Conservation (phyloP, 768 basidiomycete species). For the Hericium rajendrae region DNA sequence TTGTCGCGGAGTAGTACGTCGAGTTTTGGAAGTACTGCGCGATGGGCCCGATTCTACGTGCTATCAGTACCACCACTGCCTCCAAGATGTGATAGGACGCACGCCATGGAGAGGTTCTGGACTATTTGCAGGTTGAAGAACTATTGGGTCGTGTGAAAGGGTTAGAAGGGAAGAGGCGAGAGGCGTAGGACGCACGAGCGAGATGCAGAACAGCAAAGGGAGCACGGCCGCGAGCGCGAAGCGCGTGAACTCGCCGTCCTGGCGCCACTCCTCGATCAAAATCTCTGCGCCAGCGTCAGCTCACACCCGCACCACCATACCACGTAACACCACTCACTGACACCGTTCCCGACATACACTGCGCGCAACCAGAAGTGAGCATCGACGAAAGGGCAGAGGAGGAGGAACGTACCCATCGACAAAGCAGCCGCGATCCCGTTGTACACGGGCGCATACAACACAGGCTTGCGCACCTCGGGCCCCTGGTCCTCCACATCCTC, state of each 20-base stretch:
- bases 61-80: neutral
- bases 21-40: conserved; percentile 43
- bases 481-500: conserved; percentile 16
- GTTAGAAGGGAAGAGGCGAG: neutral
- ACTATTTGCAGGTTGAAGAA: conserved; percentile 35
- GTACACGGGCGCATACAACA: conserved; percentile 28
- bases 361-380: conserved; percentile 15
- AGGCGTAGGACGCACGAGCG: conserved; percentile 24
- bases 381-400: neutral
- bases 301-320: too few species aligned
- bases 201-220: conserved; percentile 37
- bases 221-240: conserved; percentile 34
- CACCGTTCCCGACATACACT: conserved; percentile 56
- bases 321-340: conserved; percentile 27
- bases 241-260: conserved; percentile 34
- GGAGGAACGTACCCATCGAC: conserved; percentile 19
- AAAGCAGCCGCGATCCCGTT: conserved; percentile 27
- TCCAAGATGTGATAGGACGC: neutral
- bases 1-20: conserved; percentile 40
- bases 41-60: conserved; percentile 34
- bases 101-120: conserved; percentile 29
- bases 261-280: conserved; percentile 42
- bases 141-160: neutral
- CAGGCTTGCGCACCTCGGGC: conserved; percentile 21
- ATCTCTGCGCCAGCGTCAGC: conserved; percentile 18